phyloP scores from a whole-genome alignment of 2,329 filamentous ascomycete genomes.

The Diaporthe velutina region DNA sequence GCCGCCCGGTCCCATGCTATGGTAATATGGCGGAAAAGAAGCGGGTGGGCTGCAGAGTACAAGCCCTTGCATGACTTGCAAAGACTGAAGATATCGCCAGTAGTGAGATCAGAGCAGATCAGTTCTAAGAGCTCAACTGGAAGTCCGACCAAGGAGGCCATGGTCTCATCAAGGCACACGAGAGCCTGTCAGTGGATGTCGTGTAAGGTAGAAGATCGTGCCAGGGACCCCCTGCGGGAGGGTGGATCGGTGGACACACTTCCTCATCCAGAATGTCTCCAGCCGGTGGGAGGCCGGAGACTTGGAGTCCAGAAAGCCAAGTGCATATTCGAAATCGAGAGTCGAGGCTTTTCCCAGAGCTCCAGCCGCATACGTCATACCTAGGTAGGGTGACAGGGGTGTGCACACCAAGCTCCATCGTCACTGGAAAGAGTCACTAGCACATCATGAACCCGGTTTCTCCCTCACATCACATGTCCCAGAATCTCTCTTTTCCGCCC shows the following conservation, averaged over 20 bases:
- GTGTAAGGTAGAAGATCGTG: background rate
- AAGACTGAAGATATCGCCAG: background rate
- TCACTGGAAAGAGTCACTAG: slow-evolving; percentile 38
- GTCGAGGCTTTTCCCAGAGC: background rate
- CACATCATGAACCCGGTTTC: slow-evolving; percentile 40
- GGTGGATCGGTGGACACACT: background rate
- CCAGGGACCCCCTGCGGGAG: background rate
- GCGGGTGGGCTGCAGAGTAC: background rate
- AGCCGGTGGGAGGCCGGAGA: background rate
- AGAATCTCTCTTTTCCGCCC: background rate
- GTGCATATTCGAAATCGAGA: background rate
- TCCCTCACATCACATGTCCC: slow-evolving; percentile 44
- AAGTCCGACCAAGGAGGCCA: background rate
- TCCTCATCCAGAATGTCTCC: background rate
- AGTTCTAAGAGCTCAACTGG: background rate
- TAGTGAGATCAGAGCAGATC: background rate
- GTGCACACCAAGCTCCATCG: slow-evolving; percentile 26
- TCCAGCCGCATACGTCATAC: slow-evolving; percentile 48
- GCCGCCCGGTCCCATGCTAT: background rate
- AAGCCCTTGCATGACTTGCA: background rate
- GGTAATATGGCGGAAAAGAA: background rate
- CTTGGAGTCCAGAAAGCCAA: background rate
- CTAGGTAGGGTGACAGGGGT: slow-evolving; percentile 38
- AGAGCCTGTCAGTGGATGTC: background rate
- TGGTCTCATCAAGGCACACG: background rate